Base-by-base conservation (phyloP, 2,329 filamentous ascomycete genomes). In the Microdochium trichocladiopsis region DNA sequence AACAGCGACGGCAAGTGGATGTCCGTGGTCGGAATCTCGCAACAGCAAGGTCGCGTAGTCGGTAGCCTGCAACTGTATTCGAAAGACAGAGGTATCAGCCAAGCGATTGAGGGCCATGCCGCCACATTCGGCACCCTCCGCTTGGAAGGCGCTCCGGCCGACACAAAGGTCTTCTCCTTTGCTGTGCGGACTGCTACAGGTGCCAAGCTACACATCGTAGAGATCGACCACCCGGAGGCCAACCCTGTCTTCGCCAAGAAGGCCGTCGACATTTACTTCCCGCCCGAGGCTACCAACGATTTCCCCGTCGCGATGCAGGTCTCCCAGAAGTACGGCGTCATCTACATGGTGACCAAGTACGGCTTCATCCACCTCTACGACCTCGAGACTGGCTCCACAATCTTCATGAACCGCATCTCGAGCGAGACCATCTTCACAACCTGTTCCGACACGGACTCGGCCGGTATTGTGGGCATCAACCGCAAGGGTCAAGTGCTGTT, bases 371-470 rank as follows among this genome's bases (percentile, higher is more conserved):
- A 99, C 72, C 82, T 99, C 23, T 97, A 99, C 73, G 95, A 99
- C 66, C 83, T 99, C 53, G 95, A 99, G 76, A 94, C 89, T 8
- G 95, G 90, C 53, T 88, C 88, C 12, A 95, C 90, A 69, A 94
- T 99, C 67, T 99, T 96, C 82, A 95, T 99, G 91, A 99, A 99
- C 79, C 88, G 95, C 62, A 99, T 99, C 65, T 99, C 94, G 31
- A 96, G 91, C 76, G 94, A 99, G 68, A 99, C 94, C 24, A 97
- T 99, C 68, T 99, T 99, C 75, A 95, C 93, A 24, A 96, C 92
- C 21, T 87, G 90, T 48, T 76, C 86, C 33, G 94, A 99, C 68
- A 80, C 82, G 51, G 86, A 91, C 22, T 95, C 90, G 18, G 83
- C 87, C 47, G 95, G 95, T 62, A 87, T 99, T 57, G 82, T 99